Base-by-base conservation (phyloP, 2,329 filamentous ascomycete species). In the Aspergillus sojae region DNA sequence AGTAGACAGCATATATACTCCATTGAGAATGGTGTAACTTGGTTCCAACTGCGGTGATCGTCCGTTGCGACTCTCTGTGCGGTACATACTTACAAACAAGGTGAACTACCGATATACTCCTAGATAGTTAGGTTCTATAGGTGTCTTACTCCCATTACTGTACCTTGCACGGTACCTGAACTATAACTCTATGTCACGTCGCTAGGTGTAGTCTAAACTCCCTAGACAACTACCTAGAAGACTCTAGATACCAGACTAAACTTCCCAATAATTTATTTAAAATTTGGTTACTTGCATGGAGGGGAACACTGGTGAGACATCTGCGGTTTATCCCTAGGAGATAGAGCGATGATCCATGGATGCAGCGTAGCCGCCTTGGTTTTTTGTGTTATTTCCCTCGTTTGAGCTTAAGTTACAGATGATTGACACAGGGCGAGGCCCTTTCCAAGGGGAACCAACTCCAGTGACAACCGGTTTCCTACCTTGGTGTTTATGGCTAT, bases 291-390 rank as follows among this genome's bases (percentile, higher is more conserved):
- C 41, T 45, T 57, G 60, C 43, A 57, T 46, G 36, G 34, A 57
- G 45, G 59, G 36, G 32, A 41, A 55, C 46, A 50, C 46, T 52
- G 60, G 62, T 66, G 64, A 66, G 62, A 66, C 64, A 65, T 65
- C 43, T 62, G 26, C 9, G 56, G 59, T 60, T 61, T 62, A 50
- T 39, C 39, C 45, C 45, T 53, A 52, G 11, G 26, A 46, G 50
- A 55, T 14, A 39, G 14, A n/a, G 50, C 12, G 32, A 39, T 21
- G 52, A 39, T 39, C n/a, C 32, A 14, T 55, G 30, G 52, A 39
- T 39, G 32, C n/a, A 19, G 16, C 16, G n/a, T 16, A n/a, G 21
- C 16, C 14, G 12, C 12, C 34, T 36, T 36, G 10, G 10, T 16
- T 14, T 5, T 5, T 36, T 36, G 3, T 1, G 9, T 36, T 39